Evolutionary conservation across 2,329 filamentous ascomycete species (phyloP).

Genomic region (Pochonia chlamydosporia): DNA sequence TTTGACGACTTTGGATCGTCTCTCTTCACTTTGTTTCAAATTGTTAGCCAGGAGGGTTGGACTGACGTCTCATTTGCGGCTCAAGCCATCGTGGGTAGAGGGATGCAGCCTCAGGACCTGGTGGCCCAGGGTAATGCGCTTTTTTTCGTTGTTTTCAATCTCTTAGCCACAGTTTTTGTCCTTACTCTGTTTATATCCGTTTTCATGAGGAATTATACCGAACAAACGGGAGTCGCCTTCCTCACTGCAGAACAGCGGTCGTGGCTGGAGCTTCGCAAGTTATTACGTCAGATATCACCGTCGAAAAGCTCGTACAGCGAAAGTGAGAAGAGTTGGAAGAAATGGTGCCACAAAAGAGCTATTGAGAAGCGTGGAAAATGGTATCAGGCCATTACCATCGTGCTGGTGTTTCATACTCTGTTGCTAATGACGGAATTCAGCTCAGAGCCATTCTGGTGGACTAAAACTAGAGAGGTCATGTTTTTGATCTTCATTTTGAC

Average conservation of each 20-base stretch:
- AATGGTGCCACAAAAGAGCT: conserved; percentile 91
- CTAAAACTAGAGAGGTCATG: conserved; percentile 61
- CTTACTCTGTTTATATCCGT: conserved; percentile 97
- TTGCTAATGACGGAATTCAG: conserved; percentile 84
- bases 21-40: conserved; percentile 95
- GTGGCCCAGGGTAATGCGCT: conserved; percentile 77
- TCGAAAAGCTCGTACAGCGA: conserved; percentile 86
- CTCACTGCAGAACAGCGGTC: conserved; percentile 93
- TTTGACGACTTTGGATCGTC: conserved; percentile 95
- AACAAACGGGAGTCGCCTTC: conserved; percentile 95
- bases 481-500: conserved; percentile 79
- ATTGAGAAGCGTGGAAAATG: conserved; percentile 91
- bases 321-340: conserved; percentile 71
- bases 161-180: conserved; percentile 92
- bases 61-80: conserved; percentile 83
- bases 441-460: conserved; percentile 67
- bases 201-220: conserved; percentile 99
- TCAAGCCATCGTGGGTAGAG: conserved; percentile 73
- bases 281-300: conserved; percentile 86
- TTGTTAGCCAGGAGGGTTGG: conserved; percentile 98
- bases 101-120: conserved; percentile 64
- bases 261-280: conserved; percentile 90
- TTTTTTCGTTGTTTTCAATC: conserved; percentile 95
- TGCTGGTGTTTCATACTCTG: conserved; percentile 77
- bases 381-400: conserved; percentile 74